phyloP scores from a whole-genome alignment of 768 basidiomycete species.

The Russula brevipes region DNA sequence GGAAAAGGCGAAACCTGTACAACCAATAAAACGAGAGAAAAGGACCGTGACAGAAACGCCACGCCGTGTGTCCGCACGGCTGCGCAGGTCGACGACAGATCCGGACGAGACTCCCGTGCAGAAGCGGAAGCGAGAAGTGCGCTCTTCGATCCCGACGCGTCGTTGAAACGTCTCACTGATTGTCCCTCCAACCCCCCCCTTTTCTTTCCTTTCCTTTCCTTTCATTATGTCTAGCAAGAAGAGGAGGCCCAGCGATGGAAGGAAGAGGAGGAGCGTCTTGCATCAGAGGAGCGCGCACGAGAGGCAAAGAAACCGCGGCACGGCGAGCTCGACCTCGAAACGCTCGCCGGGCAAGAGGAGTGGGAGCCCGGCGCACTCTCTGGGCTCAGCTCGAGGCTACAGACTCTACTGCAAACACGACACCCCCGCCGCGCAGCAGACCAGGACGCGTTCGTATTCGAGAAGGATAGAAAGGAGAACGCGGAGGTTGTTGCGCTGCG shows the following conservation, averaged over 20 bases:
- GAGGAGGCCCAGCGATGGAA: slow-evolving; percentile 44
- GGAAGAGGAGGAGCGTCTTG: slow-evolving; percentile 58
- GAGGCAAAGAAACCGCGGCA: slow-evolving; percentile 65
- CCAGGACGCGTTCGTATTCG: slow-evolving; percentile 50
- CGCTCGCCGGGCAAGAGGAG: slow-evolving; percentile 44
- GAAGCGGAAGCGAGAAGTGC: slow-evolving; percentile 62
- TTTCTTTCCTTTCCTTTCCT: background rate
- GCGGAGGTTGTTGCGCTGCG: slow-evolving; percentile 50
- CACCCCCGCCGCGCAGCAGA: slow-evolving; percentile 40
- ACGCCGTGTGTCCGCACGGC: slow-evolving; percentile 61
- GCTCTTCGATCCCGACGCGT: slow-evolving; percentile 16
- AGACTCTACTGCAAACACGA: slow-evolving; percentile 35
- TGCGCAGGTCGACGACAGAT: slow-evolving; percentile 47
- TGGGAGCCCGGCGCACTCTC: slow-evolving; percentile 41
- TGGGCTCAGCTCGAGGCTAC: slow-evolving; percentile 43
- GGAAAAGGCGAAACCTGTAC: slow-evolving; percentile 56
- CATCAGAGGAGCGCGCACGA: slow-evolving; percentile 57
- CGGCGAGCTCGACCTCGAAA: slow-evolving; percentile 55
- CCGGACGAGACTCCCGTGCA: slow-evolving; percentile 61
- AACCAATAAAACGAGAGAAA: slow-evolving; percentile 51
- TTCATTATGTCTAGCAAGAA: slow-evolving; percentile 38
- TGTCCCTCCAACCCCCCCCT: background rate
- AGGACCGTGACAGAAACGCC: slow-evolving; percentile 40
- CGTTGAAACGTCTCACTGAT: background rate
- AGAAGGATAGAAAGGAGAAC: slow-evolving; percentile 42